Evolutionary conservation across 2,329 filamentous ascomycete species (phyloP).

Genomic region (Aspergillus ochraceus): DNA sequence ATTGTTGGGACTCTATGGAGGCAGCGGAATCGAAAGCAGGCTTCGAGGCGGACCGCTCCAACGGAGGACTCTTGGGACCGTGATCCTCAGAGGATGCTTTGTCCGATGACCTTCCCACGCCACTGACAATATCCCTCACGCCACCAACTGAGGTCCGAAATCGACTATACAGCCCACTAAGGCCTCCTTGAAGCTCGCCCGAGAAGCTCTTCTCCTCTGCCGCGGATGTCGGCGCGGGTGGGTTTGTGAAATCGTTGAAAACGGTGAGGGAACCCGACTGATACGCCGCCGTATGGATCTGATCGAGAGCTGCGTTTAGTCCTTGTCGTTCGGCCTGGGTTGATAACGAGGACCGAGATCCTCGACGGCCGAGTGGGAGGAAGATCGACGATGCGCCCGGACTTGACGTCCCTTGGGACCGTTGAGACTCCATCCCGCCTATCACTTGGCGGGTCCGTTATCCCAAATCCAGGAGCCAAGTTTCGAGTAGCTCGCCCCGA

Average conservation of each 20-base stretch:
- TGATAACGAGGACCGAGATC: constrained; percentile 52
- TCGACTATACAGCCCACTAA: constrained; percentile 86
- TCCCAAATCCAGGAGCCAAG: background rate
- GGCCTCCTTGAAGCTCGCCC: constrained; percentile 76
- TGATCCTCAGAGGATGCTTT: constrained; percentile 25
- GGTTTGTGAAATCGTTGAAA: constrained; percentile 81
- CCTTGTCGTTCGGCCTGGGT: constrained; percentile 69
- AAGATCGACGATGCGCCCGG: constrained; percentile 47
- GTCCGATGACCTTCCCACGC: constrained; percentile 33
- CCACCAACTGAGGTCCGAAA: constrained; percentile 79
- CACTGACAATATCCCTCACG: constrained; percentile 55
- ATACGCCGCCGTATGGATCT: constrained; percentile 86
- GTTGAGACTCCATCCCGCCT: constrained; percentile 37
- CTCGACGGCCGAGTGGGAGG: constrained; percentile 46
- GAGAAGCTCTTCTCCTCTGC: constrained; percentile 69
- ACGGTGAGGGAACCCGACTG: constrained; percentile 82
- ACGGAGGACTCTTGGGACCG: constrained; percentile 26
- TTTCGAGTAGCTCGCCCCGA: constrained; percentile 2
- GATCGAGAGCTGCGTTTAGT: constrained; percentile 74
- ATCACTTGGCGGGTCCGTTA: background rate
- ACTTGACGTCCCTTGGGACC: constrained; percentile 40
- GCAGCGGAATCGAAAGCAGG: constrained; percentile 24
- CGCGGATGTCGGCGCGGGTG: constrained; percentile 61
- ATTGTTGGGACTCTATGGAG: constrained; percentile 24
- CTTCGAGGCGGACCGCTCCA: constrained; percentile 28